phyloP scores from a whole-genome alignment of 768 basidiomycete species.

The Agrocybe praecox region DNA sequence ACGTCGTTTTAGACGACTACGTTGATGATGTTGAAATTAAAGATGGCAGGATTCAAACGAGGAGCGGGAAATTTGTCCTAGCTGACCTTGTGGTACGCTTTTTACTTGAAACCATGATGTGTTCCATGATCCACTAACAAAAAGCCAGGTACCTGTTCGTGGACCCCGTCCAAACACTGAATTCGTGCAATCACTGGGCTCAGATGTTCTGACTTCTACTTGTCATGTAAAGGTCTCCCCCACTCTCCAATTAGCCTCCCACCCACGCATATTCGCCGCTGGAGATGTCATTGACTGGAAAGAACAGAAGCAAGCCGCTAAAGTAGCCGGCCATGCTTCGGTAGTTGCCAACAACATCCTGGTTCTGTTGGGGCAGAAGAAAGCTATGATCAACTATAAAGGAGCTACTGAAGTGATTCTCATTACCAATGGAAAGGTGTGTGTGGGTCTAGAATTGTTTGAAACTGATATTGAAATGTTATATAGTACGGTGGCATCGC shows the following conservation, averaged over 20 bases:
- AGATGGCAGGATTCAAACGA: constrained; percentile 43
- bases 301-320: constrained; percentile 63
- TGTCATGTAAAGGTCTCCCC: constrained; percentile 54
- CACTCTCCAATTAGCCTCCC: constrained; percentile 54
- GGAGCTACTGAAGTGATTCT: constrained; percentile 53
- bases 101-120: too few relatives aligned
- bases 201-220: constrained; percentile 35
- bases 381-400: constrained; percentile 41
- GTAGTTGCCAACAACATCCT: constrained; percentile 57
- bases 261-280: constrained; percentile 61
- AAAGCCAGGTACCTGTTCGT: constrained; percentile 39
- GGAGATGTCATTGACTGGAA: constrained; percentile 67
- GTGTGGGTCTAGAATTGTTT: not conserved
- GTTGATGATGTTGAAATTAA: constrained; percentile 46
- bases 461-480: not conserved
- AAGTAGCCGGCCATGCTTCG: constrained; percentile 44
- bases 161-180: constrained; percentile 54
- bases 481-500: constrained; percentile 41
- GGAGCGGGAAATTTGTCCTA: constrained; percentile 41
- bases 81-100: constrained; percentile 58
- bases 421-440: constrained; percentile 60
- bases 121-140: too few relatives aligned
- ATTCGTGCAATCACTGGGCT: constrained; percentile 48
- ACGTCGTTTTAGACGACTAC: constrained; percentile 51
- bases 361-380: constrained; percentile 33